Evolutionary conservation across 192 early-diverging fungal genomes (phyloP), one percentile per base, ranked within the genome.

Genomic region (Physocladia obscura): DNA sequence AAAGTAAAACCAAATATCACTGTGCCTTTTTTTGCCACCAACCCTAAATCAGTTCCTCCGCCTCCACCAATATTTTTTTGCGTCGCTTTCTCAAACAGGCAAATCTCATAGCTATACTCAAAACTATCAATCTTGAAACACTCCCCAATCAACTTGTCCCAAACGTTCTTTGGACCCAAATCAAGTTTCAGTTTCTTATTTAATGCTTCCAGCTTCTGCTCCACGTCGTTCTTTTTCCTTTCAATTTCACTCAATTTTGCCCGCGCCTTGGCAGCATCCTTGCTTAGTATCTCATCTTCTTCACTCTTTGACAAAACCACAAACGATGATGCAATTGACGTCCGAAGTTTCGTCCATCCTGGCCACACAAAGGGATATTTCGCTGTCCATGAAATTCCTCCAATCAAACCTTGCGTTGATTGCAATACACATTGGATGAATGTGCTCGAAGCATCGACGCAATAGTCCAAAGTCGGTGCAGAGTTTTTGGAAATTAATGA

Each of bases 101-200:
- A 99, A 69, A 96, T 56, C 85, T 93, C 80, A 67, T 86, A 93
- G 3, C 67, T 79, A 68, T 88, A 93, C 89, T 91, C 90, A 35
- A 82, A 69, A 1, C 87, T 78, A 59, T 92, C 85, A 21, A 86
- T 75, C 13, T 80, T 78, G 59, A 90, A 76, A 79, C 96, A 98
- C 55, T 90, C 49, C 30, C 84, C 80, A 22, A 85, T 76, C 0
- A 95, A 30, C 31, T 87, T 75, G 47, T 88, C 82, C 79, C 86
- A 97, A 58, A 89, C 84, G 39, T 82, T 79, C 3, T 87, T 63
- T 1, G 76, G 75, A 0, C 97, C 97, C 62, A 91, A 87, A 75
- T 96, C 93, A 21, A 76, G 80, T 1, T 69, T 73, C 15, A 87
- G 59, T 49, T 92, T 77, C 34, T 75, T 68, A 11, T 83, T 76